Evolutionary conservation across 2,329 filamentous ascomycete species (phyloP), one percentile per base, ranked within the genome.

Genomic region (Fusarium buxicola): DNA sequence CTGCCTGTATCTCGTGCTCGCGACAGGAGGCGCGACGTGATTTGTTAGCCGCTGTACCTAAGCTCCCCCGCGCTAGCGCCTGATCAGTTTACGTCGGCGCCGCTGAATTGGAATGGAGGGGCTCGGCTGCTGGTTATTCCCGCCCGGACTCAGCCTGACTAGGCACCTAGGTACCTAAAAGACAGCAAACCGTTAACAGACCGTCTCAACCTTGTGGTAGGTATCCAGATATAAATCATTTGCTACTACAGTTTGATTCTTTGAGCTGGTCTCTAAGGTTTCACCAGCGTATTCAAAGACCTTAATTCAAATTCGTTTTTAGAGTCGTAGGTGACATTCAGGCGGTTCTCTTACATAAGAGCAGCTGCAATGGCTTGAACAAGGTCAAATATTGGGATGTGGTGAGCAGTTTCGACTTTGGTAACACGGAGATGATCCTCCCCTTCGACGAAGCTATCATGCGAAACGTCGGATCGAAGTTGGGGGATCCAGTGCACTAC

Each of bases 21-120:
- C 44, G 55, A n/a, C n/a, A n/a, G n/a, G n/a, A 55, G 44, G 59
- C 66, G 68, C 62, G 71, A 70, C 68, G 68, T 70, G 68, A 63
- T 70, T 70, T 66, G 45, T 61, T 69, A 57, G 51, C 57, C 44
- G 35, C 46, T 58, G 40, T 53, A 59, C 53, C 48, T 45, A 46
- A 60, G 55, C 53, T 69, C 63, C 69, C 67, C 69, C 69, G 66
- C 68, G 66, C 65, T 71, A 70, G 58, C 40, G 56, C 50, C 51
- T 35, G 55, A 63, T 50, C 34, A 44, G 55, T 49, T 25, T 40
- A 60, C 31, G 55, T 43, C 34, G 36, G 36, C 11, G 18, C 38
- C 25, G 21, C 32, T 25, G 24, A 27, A 11, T 15, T 35, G 16
- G 24, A 18, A 44, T 53, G 41, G 58, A 60, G 56, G 45, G 58